Base-by-base conservation (phyloP, 441 rosid genomes). In the Jatropha multifida region DNA sequence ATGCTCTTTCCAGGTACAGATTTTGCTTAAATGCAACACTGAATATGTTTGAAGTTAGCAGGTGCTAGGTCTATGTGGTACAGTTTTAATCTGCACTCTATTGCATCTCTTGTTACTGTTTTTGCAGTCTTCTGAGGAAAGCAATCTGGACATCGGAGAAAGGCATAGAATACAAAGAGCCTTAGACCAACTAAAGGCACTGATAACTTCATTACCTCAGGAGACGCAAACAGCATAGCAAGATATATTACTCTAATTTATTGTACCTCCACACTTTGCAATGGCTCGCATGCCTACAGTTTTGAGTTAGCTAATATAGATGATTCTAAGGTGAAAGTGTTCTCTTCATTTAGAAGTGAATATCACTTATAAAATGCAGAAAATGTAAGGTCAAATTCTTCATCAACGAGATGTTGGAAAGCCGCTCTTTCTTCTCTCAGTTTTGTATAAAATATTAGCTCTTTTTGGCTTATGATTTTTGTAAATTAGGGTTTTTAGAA, bases 131-230 rank as follows among this genome's bases (percentile, higher is more conserved):
- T 83, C 88, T 0, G 75, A 70, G 75, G 81, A 77, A 64, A 56
- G 73, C 32, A 78, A 77, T 74, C 82, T 93, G 86, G 85, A 84
- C 3, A 75, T 88, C 7, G 90, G 90, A 82, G 92, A 86, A 81
- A 89, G 86, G 69, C 87, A 85, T 82, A 79, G 65, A 83, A 79
- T 91, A 71, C 87, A 81, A 70, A 59, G 70, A 62, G 85, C 88
- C 15, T 83, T 74, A 65, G 88, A 85, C 68, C 87, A 71, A 74
- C 81, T 91, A 56, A 85, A 71, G 85, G 79, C 81, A 66, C 80
- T 86, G 44, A 63, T 71, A 32, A 76, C 79, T 17, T 76, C 81
- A 41, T 63, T 56, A 58, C 55, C 51, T 46, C 72, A 63, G 58
- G 56, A 63, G 41, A 72, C 51, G 58, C 71, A n/a, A 72, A 52